These are phyloP conservation scores for Trematosphaeria pertusa DNA, from an alignment of 2,329 filamentous ascomycete species.

Conservation along the genomic window DNA sequence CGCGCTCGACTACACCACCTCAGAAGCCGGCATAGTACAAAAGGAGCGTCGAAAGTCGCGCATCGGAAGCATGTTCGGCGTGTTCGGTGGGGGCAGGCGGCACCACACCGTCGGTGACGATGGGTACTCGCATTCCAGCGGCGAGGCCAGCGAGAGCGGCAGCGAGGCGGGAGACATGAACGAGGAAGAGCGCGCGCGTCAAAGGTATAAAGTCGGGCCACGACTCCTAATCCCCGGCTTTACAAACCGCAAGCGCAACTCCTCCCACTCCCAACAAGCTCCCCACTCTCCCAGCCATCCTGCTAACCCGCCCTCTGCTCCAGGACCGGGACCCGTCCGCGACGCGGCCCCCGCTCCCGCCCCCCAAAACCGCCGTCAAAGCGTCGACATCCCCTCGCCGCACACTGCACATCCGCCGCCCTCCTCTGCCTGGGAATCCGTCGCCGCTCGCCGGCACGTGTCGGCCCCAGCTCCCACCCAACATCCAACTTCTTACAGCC, in stretches of 20 bases:
- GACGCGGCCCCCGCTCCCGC: neutral
- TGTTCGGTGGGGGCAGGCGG: conserved; percentile 30
- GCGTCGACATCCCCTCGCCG: conserved; percentile 21
- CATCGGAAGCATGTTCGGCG: conserved; percentile 33
- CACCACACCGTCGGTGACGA: conserved; percentile 40
- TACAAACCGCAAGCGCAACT: conserved; percentile 30
- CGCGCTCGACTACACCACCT: conserved; percentile 61
- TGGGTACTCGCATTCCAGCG: conserved; percentile 36
- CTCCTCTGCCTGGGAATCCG: conserved; percentile 32
- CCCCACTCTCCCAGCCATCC: conserved; percentile 23
- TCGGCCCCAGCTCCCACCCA: conserved; percentile 34
- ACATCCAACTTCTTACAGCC: conserved; percentile 13
- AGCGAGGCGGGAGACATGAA: conserved; percentile 41
- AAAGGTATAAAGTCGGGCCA: conserved; percentile 45
- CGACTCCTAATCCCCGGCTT: conserved; percentile 40
- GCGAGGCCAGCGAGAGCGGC: conserved; percentile 27
- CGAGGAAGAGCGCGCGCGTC: conserved; percentile 38
- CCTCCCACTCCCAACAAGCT: conserved; percentile 21
- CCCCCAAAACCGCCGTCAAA: conserved; percentile 29
- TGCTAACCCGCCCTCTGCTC: conserved; percentile 26
- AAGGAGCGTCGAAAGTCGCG: conserved; percentile 35
- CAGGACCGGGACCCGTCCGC: conserved; percentile 1
- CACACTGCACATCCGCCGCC: conserved; percentile 11
- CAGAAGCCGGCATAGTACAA: conserved; percentile 22
- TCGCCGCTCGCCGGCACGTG: conserved; percentile 30